Evolutionary conservation across 345 rosid species (phyloP), one percentile per base, ranked within the genome.

Genomic region (Mangifera indica): DNA sequence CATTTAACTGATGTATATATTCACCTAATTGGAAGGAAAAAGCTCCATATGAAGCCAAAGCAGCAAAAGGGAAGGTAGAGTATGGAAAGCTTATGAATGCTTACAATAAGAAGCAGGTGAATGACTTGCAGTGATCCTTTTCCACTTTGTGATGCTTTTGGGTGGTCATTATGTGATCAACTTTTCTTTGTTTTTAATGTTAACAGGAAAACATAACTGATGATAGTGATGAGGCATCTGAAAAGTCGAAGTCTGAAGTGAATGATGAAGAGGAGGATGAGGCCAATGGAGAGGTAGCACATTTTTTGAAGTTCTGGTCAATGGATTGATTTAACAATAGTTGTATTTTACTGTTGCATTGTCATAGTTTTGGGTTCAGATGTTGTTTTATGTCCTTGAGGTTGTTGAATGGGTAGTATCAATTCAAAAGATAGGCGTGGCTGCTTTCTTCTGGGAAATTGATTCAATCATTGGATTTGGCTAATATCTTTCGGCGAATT

Each of bases 31-130:
- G 48, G 73, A 77, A 92, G 93, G 98, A 90, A 29, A 90, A 92
- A 80, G 93, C 93, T 71, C 97, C 97, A 56, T 91, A 83, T 77
- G 94, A 87, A 79, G 92, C 88, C 76, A 92, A 85, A 85, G 98
- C 98, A 65, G 88, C 84, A 21, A 88, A 87, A 78, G 83, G 77
- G 86, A 92, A 95, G 81, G 78, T 61, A 0, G 98, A 95, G 45
- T 89, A 95, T 74, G 91, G 77, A 60, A 90, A 88, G 78, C 88
- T 75, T 71, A 95, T 92, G 93, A 84, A 84, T 66, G 89, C 89
- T 63, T 92, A 92, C 87, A 89, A 87, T 83, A 89, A 87, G 80
- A 89, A 87, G 80, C 80, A 86, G 92, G 97, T 92, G 79, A 72
- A 60, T 59, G 24, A 7, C 2, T 49, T 69, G n/a, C 53, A 15